phyloP scores from a whole-genome alignment of 1,284 basidiomycete species.

The Amylostereum areolatum region DNA sequence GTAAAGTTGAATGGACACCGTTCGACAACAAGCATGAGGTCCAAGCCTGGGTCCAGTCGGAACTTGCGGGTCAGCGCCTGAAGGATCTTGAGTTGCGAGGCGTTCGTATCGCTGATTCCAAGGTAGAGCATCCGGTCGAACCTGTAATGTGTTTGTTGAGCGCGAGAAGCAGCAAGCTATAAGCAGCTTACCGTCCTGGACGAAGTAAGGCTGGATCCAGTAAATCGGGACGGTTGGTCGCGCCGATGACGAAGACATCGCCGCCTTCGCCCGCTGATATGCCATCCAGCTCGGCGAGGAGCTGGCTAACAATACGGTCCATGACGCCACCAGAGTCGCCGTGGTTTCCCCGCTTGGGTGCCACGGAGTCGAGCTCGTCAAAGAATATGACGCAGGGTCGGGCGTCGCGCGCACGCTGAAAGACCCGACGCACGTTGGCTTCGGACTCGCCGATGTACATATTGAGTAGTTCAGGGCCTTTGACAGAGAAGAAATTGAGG shows the following conservation, averaged over 20 bases:
- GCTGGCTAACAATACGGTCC: conserved; percentile 95
- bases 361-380: conserved; percentile 96
- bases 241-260: conserved; percentile 94
- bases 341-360: conserved; percentile 92
- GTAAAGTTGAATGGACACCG: conserved; percentile 91
- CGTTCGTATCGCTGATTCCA: conserved; percentile 85
- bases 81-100: conserved; percentile 84
- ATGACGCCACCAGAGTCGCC: conserved; percentile 97
- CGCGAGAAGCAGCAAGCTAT: no score
- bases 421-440: conserved; percentile 89
- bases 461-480: conserved; percentile 93
- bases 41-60: conserved; percentile 66
- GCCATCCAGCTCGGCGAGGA: conserved; percentile 94
- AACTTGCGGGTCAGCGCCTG: conserved; percentile 93
- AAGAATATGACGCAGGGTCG: conserved; percentile 95
- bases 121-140: conserved; percentile 98
- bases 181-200: conserved; percentile 68
- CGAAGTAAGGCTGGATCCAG: conserved; percentile 90
- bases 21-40: conserved; percentile 65
- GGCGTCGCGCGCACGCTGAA: conserved; percentile 87
- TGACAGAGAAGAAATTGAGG: conserved; percentile 93
- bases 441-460: conserved; percentile 99
- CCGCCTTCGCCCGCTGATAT: conserved; percentile 62
- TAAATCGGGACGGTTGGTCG: conserved; percentile 95
- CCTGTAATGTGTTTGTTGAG: conserved; percentile 32